A percentile compares a stretch with the other conserved stretches of the same genome.
phyloP scores from a whole-genome alignment of 1,284 basidiomycete species.

The Cryptococcus sp. region DNA sequence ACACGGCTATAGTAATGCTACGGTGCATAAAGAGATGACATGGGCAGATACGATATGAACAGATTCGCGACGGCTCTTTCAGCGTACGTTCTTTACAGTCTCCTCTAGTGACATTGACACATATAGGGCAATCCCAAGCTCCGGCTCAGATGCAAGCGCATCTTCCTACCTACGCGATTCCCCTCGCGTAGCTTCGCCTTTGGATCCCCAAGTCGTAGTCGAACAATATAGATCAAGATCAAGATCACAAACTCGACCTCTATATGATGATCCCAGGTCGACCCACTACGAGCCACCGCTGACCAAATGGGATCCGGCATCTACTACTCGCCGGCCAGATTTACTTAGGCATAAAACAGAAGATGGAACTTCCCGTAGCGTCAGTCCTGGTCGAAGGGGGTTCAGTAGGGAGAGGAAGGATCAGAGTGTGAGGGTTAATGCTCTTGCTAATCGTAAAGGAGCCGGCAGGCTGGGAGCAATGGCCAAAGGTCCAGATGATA shows the following conservation, averaged over 20 bases:
- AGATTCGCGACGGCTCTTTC: slow-evolving; percentile 21
- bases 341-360: slow-evolving; percentile 23
- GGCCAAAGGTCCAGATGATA: slow-evolving; percentile 39
- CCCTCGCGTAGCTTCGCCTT: slow-evolving; percentile 8
- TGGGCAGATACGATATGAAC: slow-evolving; percentile 10
- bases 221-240: not conserved
- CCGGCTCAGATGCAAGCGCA: slow-evolving; percentile 11
- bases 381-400: slow-evolving; percentile 12
- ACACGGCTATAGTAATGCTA: no score
- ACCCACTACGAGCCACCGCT: slow-evolving; percentile 6
- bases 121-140: slow-evolving; percentile 14
- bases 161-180: slow-evolving; percentile 8
- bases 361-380: slow-evolving; percentile 11
- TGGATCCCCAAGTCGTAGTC: slow-evolving; percentile 11
- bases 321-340: slow-evolving; percentile 4
- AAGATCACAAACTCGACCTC: slow-evolving; percentile 5
- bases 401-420: slow-evolving; percentile 12
- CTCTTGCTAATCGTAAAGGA: slow-evolving; percentile 16
- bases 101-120: no score
- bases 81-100: slow-evolving; percentile 11
- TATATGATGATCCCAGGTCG: slow-evolving; percentile 40
- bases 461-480: slow-evolving; percentile 24
- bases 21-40: not conserved
- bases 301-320: not conserved
- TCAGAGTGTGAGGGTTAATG: slow-evolving; percentile 27